Percentiles rank a stretch among this genome's conserved stretches.
Evolutionary conservation across 495 filamentous ascomycete species (phyloP).

Genomic region (Penicillium paxilli): DNA sequence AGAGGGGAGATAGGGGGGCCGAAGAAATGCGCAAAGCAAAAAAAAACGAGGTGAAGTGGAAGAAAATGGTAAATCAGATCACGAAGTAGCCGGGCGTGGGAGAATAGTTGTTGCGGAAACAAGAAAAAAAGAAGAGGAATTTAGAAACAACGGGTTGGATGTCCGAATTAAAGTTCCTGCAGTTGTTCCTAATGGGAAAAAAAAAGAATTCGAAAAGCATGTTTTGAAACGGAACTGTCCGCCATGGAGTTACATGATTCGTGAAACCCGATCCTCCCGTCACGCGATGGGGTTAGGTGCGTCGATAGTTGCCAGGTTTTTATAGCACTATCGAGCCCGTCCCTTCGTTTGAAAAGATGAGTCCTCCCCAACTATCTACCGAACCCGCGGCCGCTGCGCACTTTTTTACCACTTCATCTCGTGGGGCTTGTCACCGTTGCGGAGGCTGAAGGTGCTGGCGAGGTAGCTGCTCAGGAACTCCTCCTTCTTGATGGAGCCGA

Average conservation of each 20-base stretch:
- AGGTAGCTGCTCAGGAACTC: slow-evolving; percentile 87
- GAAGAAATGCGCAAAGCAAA: slow-evolving; percentile 11
- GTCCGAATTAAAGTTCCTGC: slow-evolving; percentile 36
- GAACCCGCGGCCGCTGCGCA: slow-evolving; percentile 47
- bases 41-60: neutral
- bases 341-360: slow-evolving; percentile 37
- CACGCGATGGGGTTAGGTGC: slow-evolving; percentile 27
- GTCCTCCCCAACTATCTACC: slow-evolving; percentile 48
- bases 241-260: slow-evolving; percentile 47
- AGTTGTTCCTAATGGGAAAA: slow-evolving; percentile 33
- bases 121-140: slow-evolving; percentile 25
- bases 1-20: too few relatives aligned
- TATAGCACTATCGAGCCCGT: slow-evolving; percentile 43
- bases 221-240: slow-evolving; percentile 29
- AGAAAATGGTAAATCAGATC: too few relatives aligned
- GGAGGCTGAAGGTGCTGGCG: slow-evolving; percentile 87
- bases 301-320: slow-evolving; percentile 40
- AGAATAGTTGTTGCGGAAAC: slow-evolving; percentile 35
- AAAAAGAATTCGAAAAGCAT: slow-evolving; percentile 25
- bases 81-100: too few relatives aligned
- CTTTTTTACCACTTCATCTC: slow-evolving; percentile 86
- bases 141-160: slow-evolving; percentile 14
- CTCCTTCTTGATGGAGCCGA: slow-evolving; percentile 94
- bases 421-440: slow-evolving; percentile 97
- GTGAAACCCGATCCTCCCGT: slow-evolving; percentile 35